Conservation (phyloP, 2,329 filamentous ascomycete genomes). For the Cladosporium sp. region DNA sequence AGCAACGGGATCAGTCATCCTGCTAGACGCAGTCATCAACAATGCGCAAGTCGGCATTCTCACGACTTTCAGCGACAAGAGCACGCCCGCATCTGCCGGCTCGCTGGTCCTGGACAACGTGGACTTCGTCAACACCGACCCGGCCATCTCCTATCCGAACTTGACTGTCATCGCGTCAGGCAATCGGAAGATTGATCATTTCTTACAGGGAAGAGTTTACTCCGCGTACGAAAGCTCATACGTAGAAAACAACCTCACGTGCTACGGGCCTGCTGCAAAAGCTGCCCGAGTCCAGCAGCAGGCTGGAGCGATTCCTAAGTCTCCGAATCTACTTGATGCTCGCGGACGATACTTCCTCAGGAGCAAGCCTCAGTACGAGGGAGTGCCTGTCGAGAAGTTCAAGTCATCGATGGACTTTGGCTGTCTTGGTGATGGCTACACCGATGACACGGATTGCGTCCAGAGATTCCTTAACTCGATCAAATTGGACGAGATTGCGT, state of each 20-base stretch:
- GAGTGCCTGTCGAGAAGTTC: constrained; percentile 65
- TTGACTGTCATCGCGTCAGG: constrained; percentile 67
- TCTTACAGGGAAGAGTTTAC: constrained; percentile 73
- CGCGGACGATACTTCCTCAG: constrained; percentile 68
- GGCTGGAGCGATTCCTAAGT: constrained; percentile 57
- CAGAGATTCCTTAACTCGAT: constrained; percentile 73
- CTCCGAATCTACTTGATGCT: constrained; percentile 62
- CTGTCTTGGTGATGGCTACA: constrained; percentile 77
- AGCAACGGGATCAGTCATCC: constrained; percentile 77
- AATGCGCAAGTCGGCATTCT: constrained; percentile 74
- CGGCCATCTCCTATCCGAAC: constrained; percentile 62
- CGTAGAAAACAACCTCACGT: constrained; percentile 28
- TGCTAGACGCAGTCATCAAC: constrained; percentile 75
- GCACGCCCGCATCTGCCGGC: constrained; percentile 68
- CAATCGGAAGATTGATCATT: constrained; percentile 64
- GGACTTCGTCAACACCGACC: constrained; percentile 64
- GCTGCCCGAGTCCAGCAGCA: constrained; percentile 35
- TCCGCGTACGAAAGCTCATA: constrained; percentile 41
- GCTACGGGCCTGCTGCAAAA: constrained; percentile 32
- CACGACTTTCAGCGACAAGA: constrained; percentile 66
- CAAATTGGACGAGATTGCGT: constrained; percentile 58
- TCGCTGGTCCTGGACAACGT: constrained; percentile 86
- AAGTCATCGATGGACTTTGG: constrained; percentile 58
- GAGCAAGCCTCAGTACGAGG: constrained; percentile 83
- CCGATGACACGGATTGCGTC: constrained; percentile 84